These are phyloP conservation scores for Solanum piurae DNA, from an alignment of 257 asterid genomes.

Conservation along the genomic window DNA sequence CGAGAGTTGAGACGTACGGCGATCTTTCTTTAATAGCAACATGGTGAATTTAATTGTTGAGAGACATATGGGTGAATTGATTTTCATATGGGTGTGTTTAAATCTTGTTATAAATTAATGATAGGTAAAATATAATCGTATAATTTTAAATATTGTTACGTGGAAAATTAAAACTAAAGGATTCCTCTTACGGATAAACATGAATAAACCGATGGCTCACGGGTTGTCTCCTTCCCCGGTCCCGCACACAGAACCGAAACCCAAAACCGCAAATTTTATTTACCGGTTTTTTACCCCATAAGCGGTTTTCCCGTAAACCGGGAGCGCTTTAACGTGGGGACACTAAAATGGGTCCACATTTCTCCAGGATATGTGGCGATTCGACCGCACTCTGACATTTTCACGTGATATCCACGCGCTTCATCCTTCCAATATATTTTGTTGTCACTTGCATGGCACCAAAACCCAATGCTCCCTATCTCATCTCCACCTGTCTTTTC, in stretches of 20 bases:
- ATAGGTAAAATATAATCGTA: too few species aligned
- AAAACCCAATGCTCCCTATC: neutral
- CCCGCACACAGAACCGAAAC: slow-evolving; percentile 51
- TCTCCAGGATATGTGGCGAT: slow-evolving; percentile 64
- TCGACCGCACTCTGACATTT: slow-evolving; percentile 63
- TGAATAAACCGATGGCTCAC: slow-evolving; percentile 9
- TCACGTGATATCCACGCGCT: slow-evolving; percentile 50
- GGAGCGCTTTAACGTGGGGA: slow-evolving; percentile 36
- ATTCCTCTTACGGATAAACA: slow-evolving; percentile 37
- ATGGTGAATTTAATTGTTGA: neutral
- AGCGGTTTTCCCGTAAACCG: slow-evolving; percentile 45
- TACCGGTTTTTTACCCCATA: slow-evolving; percentile 11
- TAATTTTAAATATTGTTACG: too few species aligned
- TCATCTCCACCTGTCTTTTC: slow-evolving; percentile 8
- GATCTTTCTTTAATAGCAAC: neutral
- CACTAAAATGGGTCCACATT: slow-evolving; percentile 1
- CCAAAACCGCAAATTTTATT: slow-evolving; percentile 39
- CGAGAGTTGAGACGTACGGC: neutral
- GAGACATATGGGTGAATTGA: neutral
- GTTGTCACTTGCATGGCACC: slow-evolving; percentile 20
- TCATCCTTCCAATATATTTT: neutral
- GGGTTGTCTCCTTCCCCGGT: neutral
- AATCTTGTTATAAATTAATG: too few species aligned
- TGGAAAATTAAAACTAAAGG: too few species aligned
- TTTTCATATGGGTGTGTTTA: too few species aligned